Percentiles rank a stretch among this genome's conserved stretches.
Evolutionary conservation across 805 yeast species (phyloP).

Genomic region (Novakomyces olei): DNA sequence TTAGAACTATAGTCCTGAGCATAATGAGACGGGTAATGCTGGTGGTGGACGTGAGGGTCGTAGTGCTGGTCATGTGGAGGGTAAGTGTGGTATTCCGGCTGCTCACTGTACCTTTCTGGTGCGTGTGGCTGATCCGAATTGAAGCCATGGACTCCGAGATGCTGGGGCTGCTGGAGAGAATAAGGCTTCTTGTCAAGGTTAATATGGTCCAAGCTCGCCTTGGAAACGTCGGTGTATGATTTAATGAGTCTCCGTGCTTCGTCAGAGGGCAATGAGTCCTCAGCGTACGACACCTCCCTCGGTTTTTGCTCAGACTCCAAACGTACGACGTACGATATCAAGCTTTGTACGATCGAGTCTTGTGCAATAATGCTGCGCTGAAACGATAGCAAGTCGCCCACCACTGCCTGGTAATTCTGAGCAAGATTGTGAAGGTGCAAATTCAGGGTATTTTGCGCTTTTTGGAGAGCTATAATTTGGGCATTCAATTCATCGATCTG

Average conservation of each 20-base stretch:
- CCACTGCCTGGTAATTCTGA: conserved; percentile 1
- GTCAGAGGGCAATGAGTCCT: not conserved
- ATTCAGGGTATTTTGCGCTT: not conserved
- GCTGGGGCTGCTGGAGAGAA: too few species aligned
- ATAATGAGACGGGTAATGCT: too few species aligned
- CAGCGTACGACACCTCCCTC: not conserved
- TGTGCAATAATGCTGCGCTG: not conserved
- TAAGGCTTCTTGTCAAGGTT: too few species aligned
- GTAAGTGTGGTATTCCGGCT: too few species aligned
- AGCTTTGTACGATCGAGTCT: not conserved
- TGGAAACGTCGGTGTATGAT: not conserved
- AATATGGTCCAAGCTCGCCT: not conserved
- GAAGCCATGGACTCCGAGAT: too few species aligned
- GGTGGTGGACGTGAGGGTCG: too few species aligned
- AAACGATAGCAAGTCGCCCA: not conserved
- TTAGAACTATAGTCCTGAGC: too few species aligned
- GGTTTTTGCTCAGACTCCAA: not conserved
- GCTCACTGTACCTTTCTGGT: too few species aligned
- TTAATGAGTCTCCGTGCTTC: not conserved
- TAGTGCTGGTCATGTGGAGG: too few species aligned
- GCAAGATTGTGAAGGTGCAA: not conserved
- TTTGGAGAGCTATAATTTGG: conserved; percentile 10
- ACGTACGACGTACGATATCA: not conserved
- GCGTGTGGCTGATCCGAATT: too few species aligned
- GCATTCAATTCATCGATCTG: conserved; percentile 7